Evolutionary conservation across 768 basidiomycete genomes (phyloP).

Genomic region (Candolleomyces aberdarensis): DNA sequence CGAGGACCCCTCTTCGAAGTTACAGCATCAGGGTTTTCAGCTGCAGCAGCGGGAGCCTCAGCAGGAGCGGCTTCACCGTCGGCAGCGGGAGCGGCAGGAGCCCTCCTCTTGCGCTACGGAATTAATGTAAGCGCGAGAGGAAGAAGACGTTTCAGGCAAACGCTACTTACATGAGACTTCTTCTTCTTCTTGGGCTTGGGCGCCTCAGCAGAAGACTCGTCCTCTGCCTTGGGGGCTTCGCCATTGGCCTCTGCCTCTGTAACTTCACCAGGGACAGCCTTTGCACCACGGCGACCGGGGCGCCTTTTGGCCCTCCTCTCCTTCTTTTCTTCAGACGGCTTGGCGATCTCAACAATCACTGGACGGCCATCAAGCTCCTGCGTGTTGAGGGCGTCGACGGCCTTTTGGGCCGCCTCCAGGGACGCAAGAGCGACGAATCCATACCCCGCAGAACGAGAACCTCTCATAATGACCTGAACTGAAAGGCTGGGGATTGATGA

Average conservation of each 20-base stretch:
- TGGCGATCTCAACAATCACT: slow-evolving; percentile 91
- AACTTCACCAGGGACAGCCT: slow-evolving; percentile 85
- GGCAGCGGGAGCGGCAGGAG: slow-evolving; percentile 23
- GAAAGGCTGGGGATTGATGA: slow-evolving; percentile 53
- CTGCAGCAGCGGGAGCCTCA: slow-evolving; percentile 30
- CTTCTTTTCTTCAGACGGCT: slow-evolving; percentile 82
- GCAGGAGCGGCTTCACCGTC: slow-evolving; percentile 32
- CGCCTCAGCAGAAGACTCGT: slow-evolving; percentile 47
- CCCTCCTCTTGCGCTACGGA: slow-evolving; percentile 57
- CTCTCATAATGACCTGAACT: slow-evolving; percentile 84
- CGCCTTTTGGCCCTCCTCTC: slow-evolving; percentile 78
- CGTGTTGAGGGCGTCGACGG: slow-evolving; percentile 83
- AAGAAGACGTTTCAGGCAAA: not conserved
- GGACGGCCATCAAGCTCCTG: slow-evolving; percentile 85
- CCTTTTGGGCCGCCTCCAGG: slow-evolving; percentile 80
- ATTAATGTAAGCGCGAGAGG: slow-evolving; percentile 10
- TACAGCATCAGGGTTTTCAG: slow-evolving; percentile 28
- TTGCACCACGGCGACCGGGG: slow-evolving; percentile 82
- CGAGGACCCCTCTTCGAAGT: slow-evolving; percentile 45
- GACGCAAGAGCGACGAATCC: slow-evolving; percentile 86
- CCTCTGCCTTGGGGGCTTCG: slow-evolving; percentile 60
- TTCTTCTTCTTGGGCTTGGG: slow-evolving; percentile 85
- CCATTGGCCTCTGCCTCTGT: slow-evolving; percentile 88
- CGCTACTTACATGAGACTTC: slow-evolving; percentile 56
- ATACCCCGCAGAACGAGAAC: slow-evolving; percentile 84